Percentiles rank a stretch among this genome's conserved stretches.
These are phyloP conservation scores for Erigeron philadelphicus DNA, from an alignment of 140 eudicot genomes.

Conservation along the genomic window DNA sequence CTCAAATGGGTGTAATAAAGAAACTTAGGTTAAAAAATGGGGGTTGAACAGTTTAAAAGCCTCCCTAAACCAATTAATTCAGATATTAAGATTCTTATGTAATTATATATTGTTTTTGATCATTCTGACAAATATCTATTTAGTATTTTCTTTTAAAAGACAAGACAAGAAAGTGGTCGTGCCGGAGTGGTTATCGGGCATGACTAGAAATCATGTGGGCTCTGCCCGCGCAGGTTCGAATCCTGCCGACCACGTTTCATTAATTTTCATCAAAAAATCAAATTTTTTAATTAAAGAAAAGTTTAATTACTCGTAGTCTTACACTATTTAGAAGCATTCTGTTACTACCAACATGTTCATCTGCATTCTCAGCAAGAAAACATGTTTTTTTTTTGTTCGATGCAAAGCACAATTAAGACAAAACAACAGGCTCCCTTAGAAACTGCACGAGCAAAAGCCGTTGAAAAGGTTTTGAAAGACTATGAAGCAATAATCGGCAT, in stretches of 20 bases:
- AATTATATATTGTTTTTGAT: too few species aligned
- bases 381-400: conserved; percentile 44
- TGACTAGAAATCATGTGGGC: conserved; percentile 98
- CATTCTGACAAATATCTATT: too few species aligned
- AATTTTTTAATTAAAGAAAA: background rate
- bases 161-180: conserved; percentile 58
- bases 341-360: conserved; percentile 46
- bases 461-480: conserved; percentile 49
- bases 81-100: too few species aligned
- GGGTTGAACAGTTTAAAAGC: too few species aligned
- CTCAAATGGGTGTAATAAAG: too few species aligned
- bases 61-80: too few species aligned
- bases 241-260: conserved; percentile 37
- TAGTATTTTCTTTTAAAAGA: too few species aligned
- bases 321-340: conserved; percentile 62
- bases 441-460: conserved; percentile 34
- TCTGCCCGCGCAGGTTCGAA: conserved; percentile 99
- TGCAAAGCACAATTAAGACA: conserved; percentile 45
- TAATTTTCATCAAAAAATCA: too few species aligned
- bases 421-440: conserved; percentile 47
- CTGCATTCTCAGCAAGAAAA: conserved; percentile 41
- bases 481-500: conserved; percentile 84
- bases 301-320: conserved; percentile 57
- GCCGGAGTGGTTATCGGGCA: conserved; percentile 99
- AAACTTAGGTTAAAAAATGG: too few species aligned